Conservation (phyloP, 441 rosid species). For the Pelargonium citronellum region DNA sequence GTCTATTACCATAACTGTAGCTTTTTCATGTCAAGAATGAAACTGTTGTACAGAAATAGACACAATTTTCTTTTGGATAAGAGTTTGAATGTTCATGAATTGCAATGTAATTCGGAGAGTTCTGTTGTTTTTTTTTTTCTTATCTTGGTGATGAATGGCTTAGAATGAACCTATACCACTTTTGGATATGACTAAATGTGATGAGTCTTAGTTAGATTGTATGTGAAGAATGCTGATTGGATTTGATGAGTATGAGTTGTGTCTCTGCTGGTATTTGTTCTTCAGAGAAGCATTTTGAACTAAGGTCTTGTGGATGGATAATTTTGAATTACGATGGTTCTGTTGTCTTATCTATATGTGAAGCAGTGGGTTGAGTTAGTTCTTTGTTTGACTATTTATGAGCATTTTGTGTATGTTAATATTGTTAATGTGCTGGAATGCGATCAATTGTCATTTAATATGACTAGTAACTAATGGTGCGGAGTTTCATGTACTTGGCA, state of each 20-base stretch:
- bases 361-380: constrained; percentile 21
- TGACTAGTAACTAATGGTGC: constrained; percentile 1
- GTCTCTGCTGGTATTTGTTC: constrained; percentile 14
- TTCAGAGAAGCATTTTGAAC: constrained; percentile 11
- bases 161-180: constrained; percentile 22
- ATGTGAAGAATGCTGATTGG: constrained; percentile 26
- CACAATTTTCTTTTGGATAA: constrained; percentile 26
- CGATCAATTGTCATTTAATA: background rate
- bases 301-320: constrained; percentile 16
- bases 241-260: constrained; percentile 14
- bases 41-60: constrained; percentile 47
- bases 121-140: constrained; percentile 26
- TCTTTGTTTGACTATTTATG: constrained; percentile 13
- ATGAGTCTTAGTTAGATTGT: constrained; percentile 35
- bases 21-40: constrained; percentile 33
- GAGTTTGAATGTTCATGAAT: constrained; percentile 37
- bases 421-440: constrained; percentile 6
- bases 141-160: constrained; percentile 31
- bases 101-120: constrained; percentile 30
- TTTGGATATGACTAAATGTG: constrained; percentile 22
- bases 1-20: constrained; percentile 46
- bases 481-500: background rate
- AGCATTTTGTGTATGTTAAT: background rate
- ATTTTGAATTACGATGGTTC: constrained; percentile 15
- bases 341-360: constrained; percentile 13